Percentiles rank a stretch among this genome's conserved stretches.
These are phyloP conservation scores for Plasmodium billcollinsi DNA, from an alignment of 169 alveolate genomes.

Conservation along the genomic window DNA sequence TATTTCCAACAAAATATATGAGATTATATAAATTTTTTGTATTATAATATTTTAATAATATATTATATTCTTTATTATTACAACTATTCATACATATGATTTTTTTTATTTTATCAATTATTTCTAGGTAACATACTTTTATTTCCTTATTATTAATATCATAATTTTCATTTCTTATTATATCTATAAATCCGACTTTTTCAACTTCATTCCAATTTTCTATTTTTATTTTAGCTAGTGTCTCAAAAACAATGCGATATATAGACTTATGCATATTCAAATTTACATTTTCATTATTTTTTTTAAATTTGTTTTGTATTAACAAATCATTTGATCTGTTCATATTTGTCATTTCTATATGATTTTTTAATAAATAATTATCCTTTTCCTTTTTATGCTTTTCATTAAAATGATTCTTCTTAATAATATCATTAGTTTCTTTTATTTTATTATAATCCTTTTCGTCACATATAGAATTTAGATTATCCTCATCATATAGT, in stretches of 20 bases:
- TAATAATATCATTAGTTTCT: too few relatives aligned
- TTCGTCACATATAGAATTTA: background rate
- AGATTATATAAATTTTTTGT: slow-evolving; percentile 38
- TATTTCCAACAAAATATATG: slow-evolving; percentile 43
- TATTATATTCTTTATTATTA: slow-evolving; percentile 35
- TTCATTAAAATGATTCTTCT: too few relatives aligned
- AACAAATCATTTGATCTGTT: background rate
- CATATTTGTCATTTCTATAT: background rate
- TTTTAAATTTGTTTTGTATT: background rate
- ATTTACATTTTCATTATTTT: background rate
- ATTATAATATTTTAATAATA: slow-evolving; percentile 59
- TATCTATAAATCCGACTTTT: slow-evolving; percentile 10
- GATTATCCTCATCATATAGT: slow-evolving; percentile 7
- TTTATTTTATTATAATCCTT: too few relatives aligned
- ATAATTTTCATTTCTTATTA: background rate
- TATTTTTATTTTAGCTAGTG: slow-evolving; percentile 31
- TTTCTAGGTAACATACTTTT: slow-evolving; percentile 49
- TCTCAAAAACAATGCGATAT: slow-evolving; percentile 16
- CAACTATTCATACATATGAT: slow-evolving; percentile 18
- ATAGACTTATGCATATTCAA: background rate
- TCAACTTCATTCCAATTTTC: slow-evolving; percentile 31
- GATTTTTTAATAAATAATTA: background rate
- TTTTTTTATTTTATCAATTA: slow-evolving; percentile 59
- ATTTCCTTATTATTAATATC: slow-evolving; percentile 8
- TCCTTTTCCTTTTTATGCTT: background rate